Conservation (phyloP, 2,329 filamentous ascomycete species). For the Diaporthe sp. region DNA sequence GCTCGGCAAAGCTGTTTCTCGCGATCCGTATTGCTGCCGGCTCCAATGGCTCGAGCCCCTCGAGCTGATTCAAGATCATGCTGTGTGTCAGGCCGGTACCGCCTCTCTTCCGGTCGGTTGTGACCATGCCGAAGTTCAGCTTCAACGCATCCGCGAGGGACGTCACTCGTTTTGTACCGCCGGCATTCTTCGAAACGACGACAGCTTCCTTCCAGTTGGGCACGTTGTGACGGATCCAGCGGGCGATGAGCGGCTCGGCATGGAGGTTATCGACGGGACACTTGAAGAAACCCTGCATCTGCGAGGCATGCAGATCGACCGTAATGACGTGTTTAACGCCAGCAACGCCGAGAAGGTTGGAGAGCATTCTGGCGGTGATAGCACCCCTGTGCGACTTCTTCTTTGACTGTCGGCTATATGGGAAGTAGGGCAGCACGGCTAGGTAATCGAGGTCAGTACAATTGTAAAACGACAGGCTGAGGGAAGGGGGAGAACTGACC, state of each 20-base stretch:
- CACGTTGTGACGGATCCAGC: conserved; percentile 94
- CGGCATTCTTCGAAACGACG: conserved; percentile 97
- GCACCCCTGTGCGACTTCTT: conserved; percentile 98
- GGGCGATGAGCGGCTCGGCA: conserved; percentile 93
- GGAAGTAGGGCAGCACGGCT: conserved; percentile 95
- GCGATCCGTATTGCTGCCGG: conserved; percentile 41
- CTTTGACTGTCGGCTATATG: conserved; percentile 99
- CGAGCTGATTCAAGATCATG: conserved; percentile 79
- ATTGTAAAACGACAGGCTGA: conserved; percentile 16
- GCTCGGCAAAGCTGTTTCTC: conserved; percentile 45
- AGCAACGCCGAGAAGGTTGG: conserved; percentile 92
- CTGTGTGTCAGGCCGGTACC: conserved; percentile 78
- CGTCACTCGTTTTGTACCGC: conserved; percentile 96
- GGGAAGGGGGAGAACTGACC: conserved; percentile 66
- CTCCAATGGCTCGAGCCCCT: conserved; percentile 64
- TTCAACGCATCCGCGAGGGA: conserved; percentile 96
- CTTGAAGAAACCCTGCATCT: conserved; percentile 99
- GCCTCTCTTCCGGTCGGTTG: conserved; percentile 80
- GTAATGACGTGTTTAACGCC: conserved; percentile 98
- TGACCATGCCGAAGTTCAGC: conserved; percentile 97
- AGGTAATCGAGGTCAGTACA: conserved; percentile 36
- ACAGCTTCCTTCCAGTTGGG: conserved; percentile 91
- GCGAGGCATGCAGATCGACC: conserved; percentile 94
- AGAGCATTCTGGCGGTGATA: conserved; percentile 97
- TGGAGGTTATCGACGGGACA: conserved; percentile 98